Percentiles rank a stretch among this genome's conserved stretches.
Evolutionary conservation across 1,284 basidiomycete species (phyloP).

Genomic region (Ustilago trichophora): DNA sequence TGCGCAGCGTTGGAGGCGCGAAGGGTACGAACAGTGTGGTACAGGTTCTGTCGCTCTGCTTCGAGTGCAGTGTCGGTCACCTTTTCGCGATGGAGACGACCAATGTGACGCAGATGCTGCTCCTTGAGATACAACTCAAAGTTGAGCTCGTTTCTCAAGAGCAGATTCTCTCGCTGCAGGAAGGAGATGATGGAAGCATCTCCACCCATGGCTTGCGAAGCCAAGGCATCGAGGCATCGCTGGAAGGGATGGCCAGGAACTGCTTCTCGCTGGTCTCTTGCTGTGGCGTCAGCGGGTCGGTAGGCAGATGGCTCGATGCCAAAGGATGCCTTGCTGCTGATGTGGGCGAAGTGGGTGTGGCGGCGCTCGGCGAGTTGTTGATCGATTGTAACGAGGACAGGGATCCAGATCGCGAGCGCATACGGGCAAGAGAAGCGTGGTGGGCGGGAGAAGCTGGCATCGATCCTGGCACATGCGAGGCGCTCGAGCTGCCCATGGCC

Average conservation of each 20-base stretch:
- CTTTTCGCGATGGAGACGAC: constrained; percentile 64
- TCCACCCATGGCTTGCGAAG: constrained; percentile 6
- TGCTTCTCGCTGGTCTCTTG: constrained; percentile 10
- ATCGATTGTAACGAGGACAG: constrained; percentile 41
- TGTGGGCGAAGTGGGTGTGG: constrained; percentile 29
- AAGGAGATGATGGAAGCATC: constrained; percentile 26
- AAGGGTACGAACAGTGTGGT: constrained; percentile 54
- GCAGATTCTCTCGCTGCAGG: constrained; percentile 55
- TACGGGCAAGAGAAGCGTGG: constrained; percentile 18
- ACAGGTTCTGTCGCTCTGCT: constrained; percentile 64
- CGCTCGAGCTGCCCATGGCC: constrained; percentile 31
- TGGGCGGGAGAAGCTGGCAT: constrained; percentile 30
- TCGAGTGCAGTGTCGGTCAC: constrained; percentile 60
- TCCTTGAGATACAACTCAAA: constrained; percentile 66
- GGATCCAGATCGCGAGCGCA: constrained; percentile 46
- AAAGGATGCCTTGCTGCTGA: constrained; percentile 26
- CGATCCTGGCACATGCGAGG: constrained; percentile 16
- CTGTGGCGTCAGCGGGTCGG: constrained; percentile 20
- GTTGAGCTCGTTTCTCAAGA: constrained; percentile 62
- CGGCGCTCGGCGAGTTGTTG: constrained; percentile 14
- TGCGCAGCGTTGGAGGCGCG: constrained; percentile 37
- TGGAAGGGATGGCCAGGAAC: constrained; percentile 3
- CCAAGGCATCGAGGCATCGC: constrained; percentile 1
- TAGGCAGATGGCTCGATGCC: constrained; percentile 25
- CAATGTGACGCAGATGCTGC: constrained; percentile 65